Conservation (phyloP, 345 rosid species). For the Camelina neglecta region DNA sequence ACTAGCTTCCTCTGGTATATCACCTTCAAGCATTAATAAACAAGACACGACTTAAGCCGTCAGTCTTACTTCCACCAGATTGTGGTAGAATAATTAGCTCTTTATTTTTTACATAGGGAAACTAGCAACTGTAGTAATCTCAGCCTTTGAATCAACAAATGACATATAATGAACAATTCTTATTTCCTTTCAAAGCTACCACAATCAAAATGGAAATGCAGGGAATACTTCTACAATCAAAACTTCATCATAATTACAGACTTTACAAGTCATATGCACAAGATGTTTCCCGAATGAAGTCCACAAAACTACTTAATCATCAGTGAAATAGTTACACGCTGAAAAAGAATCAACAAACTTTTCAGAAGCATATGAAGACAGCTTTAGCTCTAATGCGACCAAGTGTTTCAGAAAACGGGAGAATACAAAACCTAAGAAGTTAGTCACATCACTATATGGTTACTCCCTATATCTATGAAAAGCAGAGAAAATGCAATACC, state of each 20-base stretch:
- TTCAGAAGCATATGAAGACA: conserved; percentile 11
- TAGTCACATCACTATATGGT: conserved; percentile 6
- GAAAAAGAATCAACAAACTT: background rate
- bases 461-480: background rate
- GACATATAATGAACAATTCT: background rate
- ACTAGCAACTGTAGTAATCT: conserved; percentile 5
- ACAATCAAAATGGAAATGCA: background rate
- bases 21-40: conserved; percentile 49
- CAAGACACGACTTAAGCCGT: background rate
- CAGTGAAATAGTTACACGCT: conserved; percentile 12
- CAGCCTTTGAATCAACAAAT: conserved; percentile 15
- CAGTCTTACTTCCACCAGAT: background rate
- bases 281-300: background rate
- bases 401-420: conserved; percentile 1
- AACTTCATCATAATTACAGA: background rate
- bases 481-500: conserved; percentile 50
- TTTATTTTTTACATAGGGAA: background rate
- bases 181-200: background rate
- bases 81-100: conserved; percentile 9
- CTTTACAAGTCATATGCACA: background rate
- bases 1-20: conserved; percentile 49
- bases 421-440: background rate
- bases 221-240: background rate
- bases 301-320: background rate
- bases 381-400: background rate